Percentiles rank a stretch among this genome's conserved stretches.
These are phyloP conservation scores for Psidium guajava DNA, from an alignment of 345 rosid species.

Conservation along the genomic window DNA sequence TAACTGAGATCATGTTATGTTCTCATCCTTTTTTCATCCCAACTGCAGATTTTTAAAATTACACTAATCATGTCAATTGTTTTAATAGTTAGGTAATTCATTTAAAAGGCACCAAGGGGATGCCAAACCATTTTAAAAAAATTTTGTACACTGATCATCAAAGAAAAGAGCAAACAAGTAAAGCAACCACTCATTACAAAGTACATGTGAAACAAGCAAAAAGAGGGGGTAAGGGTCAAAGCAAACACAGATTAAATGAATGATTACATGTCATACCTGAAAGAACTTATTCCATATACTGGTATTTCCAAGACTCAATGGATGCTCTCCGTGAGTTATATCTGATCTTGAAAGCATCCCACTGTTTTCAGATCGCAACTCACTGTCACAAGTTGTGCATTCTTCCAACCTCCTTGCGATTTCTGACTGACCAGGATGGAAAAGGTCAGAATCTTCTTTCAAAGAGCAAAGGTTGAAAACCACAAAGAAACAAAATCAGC, in stretches of 20 bases:
- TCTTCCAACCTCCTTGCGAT: slow-evolving; percentile 76
- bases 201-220: neutral
- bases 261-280: slow-evolving; percentile 41
- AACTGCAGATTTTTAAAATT: neutral
- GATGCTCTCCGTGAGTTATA: slow-evolving; percentile 85
- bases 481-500: neutral
- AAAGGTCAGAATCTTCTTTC: slow-evolving; percentile 33
- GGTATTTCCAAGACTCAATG: slow-evolving; percentile 82
- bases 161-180: neutral
- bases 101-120: neutral
- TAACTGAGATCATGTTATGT: neutral
- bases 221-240: neutral
- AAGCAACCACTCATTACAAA: neutral
- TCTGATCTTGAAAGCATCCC: slow-evolving; percentile 70
- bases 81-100: neutral
- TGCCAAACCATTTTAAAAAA: neutral
- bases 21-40: neutral
- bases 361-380: slow-evolving; percentile 30
- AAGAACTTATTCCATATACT: slow-evolving; percentile 94
- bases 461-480: neutral
- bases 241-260: neutral
- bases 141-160: neutral
- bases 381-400: slow-evolving; percentile 23
- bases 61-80: neutral
- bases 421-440: slow-evolving; percentile 94